Evolutionary conservation across 2,329 filamentous ascomycete genomes (phyloP).

Genomic region (Sporothrix pseudoabietina): DNA sequence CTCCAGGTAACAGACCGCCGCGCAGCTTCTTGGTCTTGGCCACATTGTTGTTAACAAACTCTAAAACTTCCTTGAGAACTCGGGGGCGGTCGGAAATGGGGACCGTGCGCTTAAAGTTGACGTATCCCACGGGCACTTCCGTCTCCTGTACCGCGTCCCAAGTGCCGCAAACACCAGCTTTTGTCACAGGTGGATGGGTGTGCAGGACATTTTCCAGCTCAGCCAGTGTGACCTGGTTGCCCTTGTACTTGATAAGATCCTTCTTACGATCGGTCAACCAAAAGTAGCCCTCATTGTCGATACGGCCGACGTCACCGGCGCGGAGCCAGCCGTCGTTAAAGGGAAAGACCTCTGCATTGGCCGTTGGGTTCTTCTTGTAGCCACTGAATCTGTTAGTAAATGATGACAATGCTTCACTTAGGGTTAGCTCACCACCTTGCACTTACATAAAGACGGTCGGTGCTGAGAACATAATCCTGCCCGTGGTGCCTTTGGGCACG

Average conservation of each 20-base stretch:
- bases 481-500: constrained; percentile 1
- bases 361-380: constrained; percentile 21
- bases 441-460: constrained; percentile 20
- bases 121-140: constrained; percentile 24
- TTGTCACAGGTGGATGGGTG: constrained; percentile 9
- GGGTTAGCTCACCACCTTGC: too few species aligned
- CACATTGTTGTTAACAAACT: constrained; percentile 16
- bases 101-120: constrained; percentile 16
- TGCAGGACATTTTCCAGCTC: constrained; percentile 26
- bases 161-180: constrained; percentile 22
- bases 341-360: constrained; percentile 14
- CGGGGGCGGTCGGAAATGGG: background rate
- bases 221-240: constrained; percentile 26
- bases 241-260: constrained; percentile 28
- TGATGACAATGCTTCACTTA: background rate
- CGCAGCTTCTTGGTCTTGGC: constrained; percentile 21
- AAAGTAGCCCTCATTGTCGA: constrained; percentile 22
- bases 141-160: constrained; percentile 22
- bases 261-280: constrained; percentile 29
- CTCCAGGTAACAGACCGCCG: constrained; percentile 23
- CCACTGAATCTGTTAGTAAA: background rate
- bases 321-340: constrained; percentile 19
- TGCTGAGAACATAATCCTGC: constrained; percentile 12
- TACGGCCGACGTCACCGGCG: constrained; percentile 20
- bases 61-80: background rate